phyloP scores from a whole-genome alignment of 345 rosid species.

The Murraya paniculata region DNA sequence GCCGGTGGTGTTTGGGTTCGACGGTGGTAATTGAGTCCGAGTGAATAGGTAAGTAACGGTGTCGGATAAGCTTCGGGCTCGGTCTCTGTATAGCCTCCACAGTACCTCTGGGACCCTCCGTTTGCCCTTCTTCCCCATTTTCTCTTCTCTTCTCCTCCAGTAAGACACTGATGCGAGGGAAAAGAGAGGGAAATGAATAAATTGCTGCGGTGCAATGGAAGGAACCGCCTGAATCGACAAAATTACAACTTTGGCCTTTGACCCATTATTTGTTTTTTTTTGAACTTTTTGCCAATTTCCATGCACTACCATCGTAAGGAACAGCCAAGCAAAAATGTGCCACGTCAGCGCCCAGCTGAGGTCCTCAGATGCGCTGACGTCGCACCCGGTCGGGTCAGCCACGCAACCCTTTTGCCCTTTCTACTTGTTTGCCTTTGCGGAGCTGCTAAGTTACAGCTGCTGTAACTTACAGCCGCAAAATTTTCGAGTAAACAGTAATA shows the following conservation, averaged over 20 bases:
- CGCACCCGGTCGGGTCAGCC: background rate
- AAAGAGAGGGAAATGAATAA: background rate
- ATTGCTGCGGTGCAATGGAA: too few species aligned
- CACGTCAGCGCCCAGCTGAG: background rate
- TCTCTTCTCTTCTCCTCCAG: too few species aligned
- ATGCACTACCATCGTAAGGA: too few species aligned
- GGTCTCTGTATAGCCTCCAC: conserved; percentile 44
- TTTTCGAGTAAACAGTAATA: too few species aligned
- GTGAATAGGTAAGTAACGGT: conserved; percentile 37
- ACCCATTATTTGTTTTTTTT: too few species aligned
- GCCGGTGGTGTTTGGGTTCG: background rate
- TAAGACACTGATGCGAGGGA: too few species aligned
- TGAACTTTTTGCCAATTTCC: too few species aligned
- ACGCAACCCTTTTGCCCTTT: background rate
- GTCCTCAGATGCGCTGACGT: background rate
- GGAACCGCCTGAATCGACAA: background rate
- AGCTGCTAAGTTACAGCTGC: too few species aligned
- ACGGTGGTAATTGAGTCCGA: conserved; percentile 12
- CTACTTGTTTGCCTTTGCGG: background rate
- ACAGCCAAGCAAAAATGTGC: background rate
- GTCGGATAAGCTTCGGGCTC: conserved; percentile 42
- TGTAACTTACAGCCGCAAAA: too few species aligned
- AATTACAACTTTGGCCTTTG: too few species aligned
- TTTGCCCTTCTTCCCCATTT: conserved; percentile 39
- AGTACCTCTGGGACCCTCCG: conserved; percentile 54